Evolutionary conservation across 2,329 filamentous ascomycete species (phyloP), one percentile per base, ranked within the genome.

Genomic region (Phyllosticta ampelicida): DNA sequence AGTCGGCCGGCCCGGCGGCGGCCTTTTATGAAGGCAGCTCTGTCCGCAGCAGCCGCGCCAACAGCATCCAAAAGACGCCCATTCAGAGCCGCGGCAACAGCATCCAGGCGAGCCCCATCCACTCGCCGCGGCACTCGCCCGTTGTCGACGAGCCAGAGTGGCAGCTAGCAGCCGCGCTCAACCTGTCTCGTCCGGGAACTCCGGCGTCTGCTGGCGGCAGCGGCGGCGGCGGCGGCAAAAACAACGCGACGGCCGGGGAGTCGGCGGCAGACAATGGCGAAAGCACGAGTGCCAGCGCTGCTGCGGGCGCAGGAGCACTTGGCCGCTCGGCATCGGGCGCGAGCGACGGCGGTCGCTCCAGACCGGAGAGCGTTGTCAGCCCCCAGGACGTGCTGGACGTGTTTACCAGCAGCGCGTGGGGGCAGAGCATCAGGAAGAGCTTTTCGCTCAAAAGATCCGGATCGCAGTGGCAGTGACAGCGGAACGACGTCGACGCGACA

Each of bases 321-420:
- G 8, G 60, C 61, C 23, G 54, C 18, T 56, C 54, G n/a, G 51
- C 26, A 26, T 58, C 54, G 26, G 59, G 53, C 9, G 21, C 16
- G 19, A 26, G 20, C 9, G 48, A 51, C 13, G 65, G 63, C 53
- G 56, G 58, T 20, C 20, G 62, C 29, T 23, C 62, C 62, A 76
- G 86, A 50, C 81, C 84, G 21, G 83, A 81, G 57, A 90, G 86
- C 70, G 78, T 80, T 5, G 85, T 91, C 59, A 89, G 84, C 66
- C 85, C 86, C 54, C 82, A 85, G 53, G 86, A 90, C 66, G 87
- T 95, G 64, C 83, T 91, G 70, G 85, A 90, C 64, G 87, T 94
- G 68, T 80, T 97, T 57, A 89, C 94, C 66, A 88, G 92, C 67
- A 94, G 89, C 18, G 86, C 88, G 16, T 97, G 92, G 92, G 89